Conservation (phyloP, 139 green algal genomes). For the Chlamydomonas schloesseri region DNA sequence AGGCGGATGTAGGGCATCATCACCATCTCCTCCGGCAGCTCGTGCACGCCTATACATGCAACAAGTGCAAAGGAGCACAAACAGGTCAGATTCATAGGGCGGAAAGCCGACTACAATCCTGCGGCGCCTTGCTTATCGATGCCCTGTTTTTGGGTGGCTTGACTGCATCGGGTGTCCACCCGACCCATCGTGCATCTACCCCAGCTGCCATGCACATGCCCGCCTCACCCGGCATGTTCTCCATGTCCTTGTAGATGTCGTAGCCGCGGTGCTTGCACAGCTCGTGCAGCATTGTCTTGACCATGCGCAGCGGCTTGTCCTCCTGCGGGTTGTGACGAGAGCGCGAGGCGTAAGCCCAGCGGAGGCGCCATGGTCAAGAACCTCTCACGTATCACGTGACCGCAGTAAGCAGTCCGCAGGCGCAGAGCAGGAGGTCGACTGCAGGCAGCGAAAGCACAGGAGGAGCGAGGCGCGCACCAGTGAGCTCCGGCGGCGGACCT, state of each 20-base stretch:
- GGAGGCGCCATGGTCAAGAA: background rate
- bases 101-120: no score
- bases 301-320: conserved; percentile 97
- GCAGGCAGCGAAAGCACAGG: no score
- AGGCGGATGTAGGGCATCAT: conserved; percentile 96
- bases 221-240: conserved; percentile 17
- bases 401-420: no score
- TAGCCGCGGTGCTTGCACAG: conserved; percentile 70
- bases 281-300: conserved; percentile 97
- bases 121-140: no score
- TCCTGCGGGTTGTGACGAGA: conserved; percentile 66
- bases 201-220: no score
- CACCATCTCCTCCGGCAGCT: conserved; percentile 67
- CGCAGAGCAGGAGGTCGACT: no score
- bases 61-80: no score
- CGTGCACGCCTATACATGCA: conserved; percentile 4
- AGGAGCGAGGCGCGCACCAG: background rate
- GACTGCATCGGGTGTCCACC: no score
- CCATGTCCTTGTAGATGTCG: conserved; percentile 36
- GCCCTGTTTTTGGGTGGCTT: no score
- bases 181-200: no score
- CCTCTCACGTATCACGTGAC: background rate
- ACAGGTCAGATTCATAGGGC: no score
- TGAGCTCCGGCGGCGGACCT: conserved; percentile 83
- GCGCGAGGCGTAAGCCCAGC: background rate